Conservation (phyloP, 2,329 filamentous ascomycete species). For the Akanthomyces uredinophilus region DNA sequence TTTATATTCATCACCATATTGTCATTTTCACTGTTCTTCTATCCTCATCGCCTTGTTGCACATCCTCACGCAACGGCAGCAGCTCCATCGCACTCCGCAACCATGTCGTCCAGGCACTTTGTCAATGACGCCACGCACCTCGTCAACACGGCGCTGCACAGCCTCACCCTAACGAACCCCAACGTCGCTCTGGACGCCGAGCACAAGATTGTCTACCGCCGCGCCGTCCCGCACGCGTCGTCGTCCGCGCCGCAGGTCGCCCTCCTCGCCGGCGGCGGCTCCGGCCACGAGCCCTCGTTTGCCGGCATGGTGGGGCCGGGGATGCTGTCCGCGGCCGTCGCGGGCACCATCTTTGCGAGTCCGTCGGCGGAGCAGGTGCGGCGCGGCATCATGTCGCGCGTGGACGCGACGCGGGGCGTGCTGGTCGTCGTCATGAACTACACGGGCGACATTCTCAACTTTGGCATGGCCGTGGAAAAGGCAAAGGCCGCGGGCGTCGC, state of each 20-base stretch:
- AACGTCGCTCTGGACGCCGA: constrained; percentile 69
- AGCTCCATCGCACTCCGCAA: constrained; percentile 9
- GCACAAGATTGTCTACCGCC: constrained; percentile 80
- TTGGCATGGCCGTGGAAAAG: constrained; percentile 90
- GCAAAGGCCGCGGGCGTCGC: constrained; percentile 71
- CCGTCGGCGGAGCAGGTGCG: constrained; percentile 80
- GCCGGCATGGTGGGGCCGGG: constrained; percentile 79
- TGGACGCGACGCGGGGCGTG: constrained; percentile 68
- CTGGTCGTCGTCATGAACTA: constrained; percentile 96
- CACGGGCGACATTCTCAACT: constrained; percentile 84
- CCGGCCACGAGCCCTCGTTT: constrained; percentile 86
- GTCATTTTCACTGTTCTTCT: neutral
- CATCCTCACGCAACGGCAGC: neutral
- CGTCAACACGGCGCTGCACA: constrained; percentile 69
- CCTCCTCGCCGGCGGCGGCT: constrained; percentile 82
- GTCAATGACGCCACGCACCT: constrained; percentile 77
- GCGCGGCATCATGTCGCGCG: constrained; percentile 65
- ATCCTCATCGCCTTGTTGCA: neutral
- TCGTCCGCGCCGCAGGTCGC: constrained; percentile 58
- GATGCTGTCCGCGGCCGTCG: constrained; percentile 73
- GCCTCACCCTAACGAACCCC: constrained; percentile 79
- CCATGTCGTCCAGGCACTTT: constrained; percentile 72
- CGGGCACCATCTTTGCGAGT: constrained; percentile 81
- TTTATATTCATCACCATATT: neutral
- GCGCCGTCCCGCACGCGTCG: constrained; percentile 41